Conservation (phyloP, 805 yeast species). For the Pichia eremophila region DNA sequence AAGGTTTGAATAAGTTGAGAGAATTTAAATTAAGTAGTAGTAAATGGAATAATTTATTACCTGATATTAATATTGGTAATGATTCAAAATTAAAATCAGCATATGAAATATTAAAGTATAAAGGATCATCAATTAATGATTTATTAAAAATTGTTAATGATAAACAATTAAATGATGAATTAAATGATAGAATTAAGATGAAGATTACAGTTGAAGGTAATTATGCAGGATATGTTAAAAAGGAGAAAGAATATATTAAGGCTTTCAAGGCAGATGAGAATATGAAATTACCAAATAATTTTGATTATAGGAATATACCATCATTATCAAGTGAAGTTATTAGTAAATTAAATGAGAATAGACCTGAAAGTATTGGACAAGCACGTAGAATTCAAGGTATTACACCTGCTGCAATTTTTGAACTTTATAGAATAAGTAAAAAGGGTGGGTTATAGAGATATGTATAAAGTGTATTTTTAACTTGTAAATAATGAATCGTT, state of each 20-base stretch:
- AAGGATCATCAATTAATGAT: conserved; percentile 27
- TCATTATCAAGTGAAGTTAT: conserved; percentile 74
- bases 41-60: conserved; percentile 52
- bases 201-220: conserved; percentile 72
- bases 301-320: conserved; percentile 49
- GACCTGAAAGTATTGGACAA: conserved; percentile 89
- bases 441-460: conserved; percentile 9
- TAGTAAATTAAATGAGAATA: conserved; percentile 55
- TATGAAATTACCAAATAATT: conserved; percentile 57
- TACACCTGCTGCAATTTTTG: conserved; percentile 87
- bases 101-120: conserved; percentile 60
- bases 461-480: too few species aligned
- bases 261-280: conserved; percentile 83
- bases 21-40: conserved; percentile 40
- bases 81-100: conserved; percentile 51
- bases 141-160: conserved; percentile 30
- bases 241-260: conserved; percentile 59
- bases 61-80: conserved; percentile 39
- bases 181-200: conserved; percentile 39
- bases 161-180: conserved; percentile 12
- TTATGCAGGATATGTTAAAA: conserved; percentile 69
- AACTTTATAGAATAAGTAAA: conserved; percentile 50
- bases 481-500: too few species aligned
- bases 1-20: conserved; percentile 37
- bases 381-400: conserved; percentile 92